phyloP scores from a whole-genome alignment of 2,329 filamentous ascomycete species.

The Thermothelomyces thermophilus region DNA sequence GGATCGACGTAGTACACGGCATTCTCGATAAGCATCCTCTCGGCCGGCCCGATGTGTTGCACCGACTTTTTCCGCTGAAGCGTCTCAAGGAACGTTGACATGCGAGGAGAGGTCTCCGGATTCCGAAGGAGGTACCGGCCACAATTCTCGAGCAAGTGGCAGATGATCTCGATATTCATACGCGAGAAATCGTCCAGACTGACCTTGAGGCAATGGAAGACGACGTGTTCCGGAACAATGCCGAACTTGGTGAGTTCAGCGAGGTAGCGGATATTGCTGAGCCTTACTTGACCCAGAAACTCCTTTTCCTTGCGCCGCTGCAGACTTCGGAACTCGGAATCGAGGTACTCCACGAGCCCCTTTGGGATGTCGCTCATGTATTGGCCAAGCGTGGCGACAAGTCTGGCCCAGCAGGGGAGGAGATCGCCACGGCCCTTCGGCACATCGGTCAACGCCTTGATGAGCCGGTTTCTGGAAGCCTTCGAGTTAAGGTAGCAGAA shows the following conservation, averaged over 20 bases:
- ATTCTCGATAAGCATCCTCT: slow-evolving; percentile 97
- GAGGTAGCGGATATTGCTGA: slow-evolving; percentile 94
- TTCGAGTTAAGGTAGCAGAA: slow-evolving; percentile 99
- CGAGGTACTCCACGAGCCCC: slow-evolving; percentile 82
- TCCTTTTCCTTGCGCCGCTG: slow-evolving; percentile 97
- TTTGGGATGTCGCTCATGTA: slow-evolving; percentile 95
- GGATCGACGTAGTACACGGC: slow-evolving; percentile 97
- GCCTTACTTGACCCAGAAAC: slow-evolving; percentile 86
- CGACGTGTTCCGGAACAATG: slow-evolving; percentile 94
- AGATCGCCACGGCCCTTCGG: slow-evolving; percentile 91
- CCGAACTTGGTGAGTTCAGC: slow-evolving; percentile 97
- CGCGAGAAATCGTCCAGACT: slow-evolving; percentile 95
- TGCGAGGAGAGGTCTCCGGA: slow-evolving; percentile 84
- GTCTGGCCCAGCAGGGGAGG: slow-evolving; percentile 81
- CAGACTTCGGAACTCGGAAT: slow-evolving; percentile 93
- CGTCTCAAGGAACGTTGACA: slow-evolving; percentile 90
- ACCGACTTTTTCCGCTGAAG: slow-evolving; percentile 92
- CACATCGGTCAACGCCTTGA: slow-evolving; percentile 90
- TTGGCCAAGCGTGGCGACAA: slow-evolving; percentile 86
- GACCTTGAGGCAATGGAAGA: slow-evolving; percentile 97
- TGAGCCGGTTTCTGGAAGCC: slow-evolving; percentile 85
- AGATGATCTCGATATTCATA: slow-evolving; percentile 99
- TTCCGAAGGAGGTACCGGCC: slow-evolving; percentile 90
- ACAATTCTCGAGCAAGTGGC: slow-evolving; percentile 92
- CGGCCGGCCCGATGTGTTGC: slow-evolving; percentile 89